Evolutionary conservation across 2,329 filamentous ascomycete species (phyloP), one percentile per base, ranked within the genome.

Genomic region (Fusarium sp.): DNA sequence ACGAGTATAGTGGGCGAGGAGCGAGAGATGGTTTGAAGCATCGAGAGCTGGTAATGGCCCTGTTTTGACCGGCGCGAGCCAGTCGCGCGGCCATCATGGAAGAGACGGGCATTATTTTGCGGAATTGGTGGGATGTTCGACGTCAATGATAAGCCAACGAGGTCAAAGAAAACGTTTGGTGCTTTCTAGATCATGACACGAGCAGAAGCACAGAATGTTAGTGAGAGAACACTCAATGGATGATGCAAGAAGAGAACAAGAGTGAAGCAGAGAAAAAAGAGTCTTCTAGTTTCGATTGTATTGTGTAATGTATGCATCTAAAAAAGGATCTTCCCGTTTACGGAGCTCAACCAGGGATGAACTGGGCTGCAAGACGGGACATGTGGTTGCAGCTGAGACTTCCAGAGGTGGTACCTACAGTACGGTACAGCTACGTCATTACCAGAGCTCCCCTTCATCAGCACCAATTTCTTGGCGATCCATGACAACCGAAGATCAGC

Each of bases 61-160:
- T 66, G n/a, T 59, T 53, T 43, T 64, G 73, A 37, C 76, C 65
- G 28, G 65, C 63, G 47, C 75, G 77, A 61, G 56, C 75, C 40
- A 78, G 70, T 71, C 77, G 76, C 65, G 73, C 66, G 21, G 75
- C 71, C 49, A 76, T 72, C 37, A 78, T 69, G 43, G 77, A 67
- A 30, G 74, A 75, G 32, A 69, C 67, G 9, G 72, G 72, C 76
- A 78, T 78, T 54, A 28, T 75, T 62, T 19, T 47, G 50, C 33
- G 32, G 35, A 47, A 49, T 54, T 33, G 42, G 28, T 33, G 40
- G 30, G 38, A 58, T 69, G 58, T 65, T 52, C 43, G 65, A 62
- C 43, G 53, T 59, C 32, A 37, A 49, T 19, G 40, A 46, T 25
- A 37, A 32, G 46, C 21, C 23, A 40, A 28, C 37, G 4, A 42